These are phyloP conservation scores for Penicillium psychrosexuale DNA, from an alignment of 2,329 filamentous ascomycete species.

Conservation along the genomic window DNA sequence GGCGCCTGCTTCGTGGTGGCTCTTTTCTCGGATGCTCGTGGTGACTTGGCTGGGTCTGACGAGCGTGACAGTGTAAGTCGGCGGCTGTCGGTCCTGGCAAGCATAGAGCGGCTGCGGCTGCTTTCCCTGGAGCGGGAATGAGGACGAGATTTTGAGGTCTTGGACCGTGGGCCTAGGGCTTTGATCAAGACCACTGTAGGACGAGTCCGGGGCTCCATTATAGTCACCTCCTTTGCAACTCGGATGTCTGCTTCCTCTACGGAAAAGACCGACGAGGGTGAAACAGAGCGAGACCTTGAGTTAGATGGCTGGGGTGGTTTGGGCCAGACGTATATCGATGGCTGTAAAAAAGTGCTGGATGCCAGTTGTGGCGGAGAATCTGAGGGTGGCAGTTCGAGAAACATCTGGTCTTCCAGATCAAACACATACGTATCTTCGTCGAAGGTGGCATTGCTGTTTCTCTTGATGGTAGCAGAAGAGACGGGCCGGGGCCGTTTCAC, in stretches of 20 bases:
- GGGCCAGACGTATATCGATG: conserved; percentile 29
- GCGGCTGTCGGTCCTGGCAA: conserved; percentile 6
- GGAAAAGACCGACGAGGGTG: conserved; percentile 29
- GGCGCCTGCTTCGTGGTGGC: background rate
- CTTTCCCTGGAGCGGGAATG: conserved; percentile 17
- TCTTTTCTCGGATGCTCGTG: background rate
- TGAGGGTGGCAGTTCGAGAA: conserved; percentile 34
- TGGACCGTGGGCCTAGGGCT: conserved; percentile 20
- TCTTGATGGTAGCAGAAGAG: conserved; percentile 37
- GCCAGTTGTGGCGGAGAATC: conserved; percentile 26
- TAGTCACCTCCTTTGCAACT: conserved; percentile 33
- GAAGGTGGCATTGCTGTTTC: conserved; percentile 32
- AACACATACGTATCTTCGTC: conserved; percentile 31
- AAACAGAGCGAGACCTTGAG: conserved; percentile 26
- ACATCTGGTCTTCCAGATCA: conserved; percentile 32
- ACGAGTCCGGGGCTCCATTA: conserved; percentile 30
- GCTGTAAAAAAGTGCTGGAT: conserved; percentile 31
- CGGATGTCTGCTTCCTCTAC: conserved; percentile 34
- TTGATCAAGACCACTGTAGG: conserved; percentile 36
- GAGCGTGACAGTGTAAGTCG: conserved; percentile 5
- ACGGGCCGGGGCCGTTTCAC: conserved; percentile 31
- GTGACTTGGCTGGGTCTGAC: background rate
- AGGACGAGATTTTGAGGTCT: conserved; percentile 9
- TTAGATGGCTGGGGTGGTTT: conserved; percentile 16
- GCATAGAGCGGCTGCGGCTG: conserved; percentile 2